These are phyloP conservation scores for Pyrenophora graminea DNA, from an alignment of 2,329 filamentous ascomycete genomes.

Conservation along the genomic window DNA sequence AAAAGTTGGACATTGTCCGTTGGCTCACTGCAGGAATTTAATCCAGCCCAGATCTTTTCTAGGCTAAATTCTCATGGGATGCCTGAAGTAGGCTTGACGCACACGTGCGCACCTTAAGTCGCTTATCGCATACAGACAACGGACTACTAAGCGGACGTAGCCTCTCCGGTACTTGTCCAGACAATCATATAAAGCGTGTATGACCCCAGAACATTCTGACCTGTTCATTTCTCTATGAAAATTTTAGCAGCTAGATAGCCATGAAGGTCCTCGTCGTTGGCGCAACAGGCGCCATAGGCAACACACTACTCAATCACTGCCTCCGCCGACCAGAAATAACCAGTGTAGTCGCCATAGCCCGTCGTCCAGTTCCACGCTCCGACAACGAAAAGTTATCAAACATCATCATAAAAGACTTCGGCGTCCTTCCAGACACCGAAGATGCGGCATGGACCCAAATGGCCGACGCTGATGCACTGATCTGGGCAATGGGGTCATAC, in stretches of 20 bases:
- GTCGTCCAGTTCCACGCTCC: constrained; percentile 8
- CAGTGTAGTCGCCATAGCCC: constrained; percentile 19
- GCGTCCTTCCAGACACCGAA: not conserved
- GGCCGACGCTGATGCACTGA: constrained; percentile 21
- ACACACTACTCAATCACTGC: constrained; percentile 16
- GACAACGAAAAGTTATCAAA: constrained; percentile 12
- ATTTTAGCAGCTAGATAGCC: not conserved
- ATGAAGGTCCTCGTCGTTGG: not conserved
- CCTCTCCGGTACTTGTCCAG: no score
- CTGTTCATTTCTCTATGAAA: not conserved
- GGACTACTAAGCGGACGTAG: no score
- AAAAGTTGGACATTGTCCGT: no score
- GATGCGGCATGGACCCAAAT: constrained; percentile 11
- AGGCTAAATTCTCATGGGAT: no score
- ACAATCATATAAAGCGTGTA: no score
- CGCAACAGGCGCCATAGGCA: constrained; percentile 19
- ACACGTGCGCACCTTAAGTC: no score
- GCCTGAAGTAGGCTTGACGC: no score
- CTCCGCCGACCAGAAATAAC: constrained; percentile 17
- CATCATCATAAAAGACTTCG: constrained; percentile 21
- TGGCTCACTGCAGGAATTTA: no score
- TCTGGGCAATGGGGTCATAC: constrained; percentile 30
- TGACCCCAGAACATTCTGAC: no score
- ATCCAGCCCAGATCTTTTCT: no score
- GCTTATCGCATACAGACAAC: no score